Evolutionary conservation across 2,329 filamentous ascomycete species (phyloP), one percentile per base, ranked within the genome.

Genomic region (Fulvia fulva): DNA sequence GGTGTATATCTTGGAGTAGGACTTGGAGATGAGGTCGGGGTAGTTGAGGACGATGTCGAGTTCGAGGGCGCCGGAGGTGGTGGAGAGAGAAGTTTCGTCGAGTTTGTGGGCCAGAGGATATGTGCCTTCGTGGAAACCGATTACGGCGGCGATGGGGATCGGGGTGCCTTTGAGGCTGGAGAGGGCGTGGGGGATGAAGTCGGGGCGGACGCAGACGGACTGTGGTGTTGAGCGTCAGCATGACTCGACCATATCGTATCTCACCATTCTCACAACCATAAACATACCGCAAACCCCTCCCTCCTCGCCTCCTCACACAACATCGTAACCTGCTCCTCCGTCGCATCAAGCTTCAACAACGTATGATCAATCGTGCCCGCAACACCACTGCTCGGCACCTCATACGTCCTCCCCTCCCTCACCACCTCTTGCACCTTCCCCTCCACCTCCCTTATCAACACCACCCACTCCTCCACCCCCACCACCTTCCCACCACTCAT

Each of bases 11-110:
- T 75, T 71, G 6, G 66, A 71, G 68, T 82, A 85, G 25, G 77
- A 47, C 14, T 55, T 45, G 8, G 62, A 52, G 32, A 70, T 59
- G 21, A 86, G 72, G 3, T 78, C 71, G 2, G 74, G 73, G 64
- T 81, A 79, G 56, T 85, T 84, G 51, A 86, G 73, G 2, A 86
- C 83, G 67, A 85, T 78, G 66, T 86, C 83, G 32, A 86, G 75
- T 67, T 86, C 83, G 0, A 68, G 70, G 1, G 83, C 83, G 21
- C 83, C 83, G 19, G 76, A 73, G 8, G 68, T 64, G 34, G 84
- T 70, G 14, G 82, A 81, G 11, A 73, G 71, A 25, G 73, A 72
- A 0, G 81, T 78, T 71, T 86, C 82, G 21, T 68, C 65, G n/a
- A 80, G 71, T 67, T 84, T 85, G 30, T 76, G 71, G 3, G 74